Conservation (phyloP, 1,139 yeast genomes). For the Geotrichum siamense region DNA sequence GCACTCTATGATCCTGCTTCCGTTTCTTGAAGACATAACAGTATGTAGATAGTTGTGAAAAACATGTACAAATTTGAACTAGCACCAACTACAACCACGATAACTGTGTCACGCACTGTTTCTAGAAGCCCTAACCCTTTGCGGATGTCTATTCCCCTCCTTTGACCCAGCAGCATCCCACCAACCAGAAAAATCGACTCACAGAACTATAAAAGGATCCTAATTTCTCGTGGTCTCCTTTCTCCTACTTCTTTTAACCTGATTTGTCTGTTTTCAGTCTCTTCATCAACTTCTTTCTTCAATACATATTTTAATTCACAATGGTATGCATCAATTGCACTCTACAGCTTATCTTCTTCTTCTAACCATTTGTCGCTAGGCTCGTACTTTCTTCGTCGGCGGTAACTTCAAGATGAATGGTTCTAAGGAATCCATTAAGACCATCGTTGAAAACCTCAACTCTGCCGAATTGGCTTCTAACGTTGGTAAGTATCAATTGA, state of each 20-base stretch:
- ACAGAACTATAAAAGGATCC: neutral
- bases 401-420: conserved; percentile 99
- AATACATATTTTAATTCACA: neutral
- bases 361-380: conserved; percentile 35
- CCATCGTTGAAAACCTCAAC: conserved; percentile 79
- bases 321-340: conserved; percentile 2
- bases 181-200: too few relatives aligned
- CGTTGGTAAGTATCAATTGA: conserved; percentile 18
- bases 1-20: too few relatives aligned
- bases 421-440: conserved; percentile 73
- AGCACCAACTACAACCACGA: too few relatives aligned
- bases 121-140: too few relatives aligned
- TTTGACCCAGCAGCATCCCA: neutral
- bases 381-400: conserved; percentile 89
- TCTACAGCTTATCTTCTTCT: neutral
- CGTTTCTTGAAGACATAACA: too few relatives aligned
- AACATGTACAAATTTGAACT: too few relatives aligned
- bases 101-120: too few relatives aligned
- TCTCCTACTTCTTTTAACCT: neutral
- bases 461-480: conserved; percentile 62
- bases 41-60: too few relatives aligned
- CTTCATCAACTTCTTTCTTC: neutral
- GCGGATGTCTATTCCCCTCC: neutral
- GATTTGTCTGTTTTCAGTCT: neutral
- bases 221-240: neutral